Percentiles rank a stretch among this genome's conserved stretches.
Evolutionary conservation across 2,329 filamentous ascomycete species (phyloP).

Genomic region (Clonostachys sp.): DNA sequence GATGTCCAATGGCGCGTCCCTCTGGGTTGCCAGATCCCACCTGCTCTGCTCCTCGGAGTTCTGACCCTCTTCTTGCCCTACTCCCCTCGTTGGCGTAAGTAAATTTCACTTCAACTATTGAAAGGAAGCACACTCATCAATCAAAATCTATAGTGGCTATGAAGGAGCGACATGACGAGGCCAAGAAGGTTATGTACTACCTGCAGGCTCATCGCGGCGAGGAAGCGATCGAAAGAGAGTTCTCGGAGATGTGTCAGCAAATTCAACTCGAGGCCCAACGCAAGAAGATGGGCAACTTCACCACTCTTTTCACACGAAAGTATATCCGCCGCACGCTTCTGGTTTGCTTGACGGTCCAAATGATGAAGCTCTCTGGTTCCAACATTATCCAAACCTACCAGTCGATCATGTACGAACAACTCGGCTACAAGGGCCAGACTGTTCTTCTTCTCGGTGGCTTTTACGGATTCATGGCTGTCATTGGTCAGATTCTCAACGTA

Average conservation of each 20-base stretch:
- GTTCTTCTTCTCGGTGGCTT: slow-evolving; percentile 41
- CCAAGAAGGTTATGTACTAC: slow-evolving; percentile 12
- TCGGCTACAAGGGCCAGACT: slow-evolving; percentile 41
- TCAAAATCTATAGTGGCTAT: background rate
- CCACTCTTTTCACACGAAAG: slow-evolving; percentile 12
- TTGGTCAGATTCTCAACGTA: slow-evolving; percentile 17
- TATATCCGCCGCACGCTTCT: slow-evolving; percentile 15
- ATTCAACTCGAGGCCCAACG: slow-evolving; percentile 11
- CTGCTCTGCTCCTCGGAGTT: slow-evolving; percentile 10
- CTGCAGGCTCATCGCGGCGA: slow-evolving; percentile 13
- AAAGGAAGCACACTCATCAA: background rate
- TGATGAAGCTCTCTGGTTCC: slow-evolving; percentile 17
- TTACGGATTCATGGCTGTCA: slow-evolving; percentile 18
- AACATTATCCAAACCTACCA: slow-evolving; percentile 21
- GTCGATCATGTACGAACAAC: slow-evolving; percentile 26
- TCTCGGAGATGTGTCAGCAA: slow-evolving; percentile 14
- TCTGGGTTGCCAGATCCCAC: slow-evolving; percentile 20
- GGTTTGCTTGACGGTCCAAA: slow-evolving; percentile 15
- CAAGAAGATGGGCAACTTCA: slow-evolving; percentile 2
- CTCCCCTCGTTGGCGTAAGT: slow-evolving; percentile 15
- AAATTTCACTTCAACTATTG: background rate
- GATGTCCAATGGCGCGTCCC: slow-evolving; percentile 25
- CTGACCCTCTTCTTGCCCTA: slow-evolving; percentile 14
- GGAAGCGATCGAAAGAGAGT: slow-evolving; percentile 10
- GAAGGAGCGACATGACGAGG: slow-evolving; percentile 14